Evolutionary conservation across 768 basidiomycete genomes (phyloP).

Genomic region (Collybiopsis confluens): DNA sequence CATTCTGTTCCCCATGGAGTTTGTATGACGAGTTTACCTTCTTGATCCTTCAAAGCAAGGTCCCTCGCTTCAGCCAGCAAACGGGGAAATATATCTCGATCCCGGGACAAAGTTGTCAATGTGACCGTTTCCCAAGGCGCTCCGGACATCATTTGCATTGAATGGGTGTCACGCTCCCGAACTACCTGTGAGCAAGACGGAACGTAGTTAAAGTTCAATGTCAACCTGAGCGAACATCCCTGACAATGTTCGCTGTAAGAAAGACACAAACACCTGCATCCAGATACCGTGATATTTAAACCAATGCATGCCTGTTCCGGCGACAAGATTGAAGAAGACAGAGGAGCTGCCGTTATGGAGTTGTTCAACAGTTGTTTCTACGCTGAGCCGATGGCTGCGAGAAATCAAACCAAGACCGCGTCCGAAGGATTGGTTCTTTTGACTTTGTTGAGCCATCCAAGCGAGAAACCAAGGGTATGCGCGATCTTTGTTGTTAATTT

Average conservation of each 20-base stretch:
- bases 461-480: constrained; percentile 95
- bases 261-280: constrained; percentile 71
- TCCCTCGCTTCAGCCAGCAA: constrained; percentile 88
- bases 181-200: constrained; percentile 58
- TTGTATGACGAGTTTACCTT: constrained; percentile 93
- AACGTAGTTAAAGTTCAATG: constrained; percentile 2
- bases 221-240: neutral
- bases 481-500: constrained; percentile 93
- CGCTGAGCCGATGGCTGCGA: constrained; percentile 88
- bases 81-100: constrained; percentile 73
- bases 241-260: neutral
- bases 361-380: constrained; percentile 88
- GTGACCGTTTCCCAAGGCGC: constrained; percentile 97
- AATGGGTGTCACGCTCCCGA: constrained; percentile 89
- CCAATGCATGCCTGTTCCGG: constrained; percentile 92
- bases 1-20: constrained; percentile 97
- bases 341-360: constrained; percentile 88
- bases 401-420: constrained; percentile 24
- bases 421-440: constrained; percentile 25
- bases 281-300: constrained; percentile 87
- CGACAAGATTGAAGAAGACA: constrained; percentile 89
- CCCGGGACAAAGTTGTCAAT: constrained; percentile 86
- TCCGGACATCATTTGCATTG: constrained; percentile 88
- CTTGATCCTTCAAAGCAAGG: constrained; percentile 78
- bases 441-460: constrained; percentile 81